A percentile compares a stretch with the other conserved stretches of the same genome.
Evolutionary conservation across 1,284 basidiomycete genomes (phyloP).

Genomic region (Papiliotrema laurentii): DNA sequence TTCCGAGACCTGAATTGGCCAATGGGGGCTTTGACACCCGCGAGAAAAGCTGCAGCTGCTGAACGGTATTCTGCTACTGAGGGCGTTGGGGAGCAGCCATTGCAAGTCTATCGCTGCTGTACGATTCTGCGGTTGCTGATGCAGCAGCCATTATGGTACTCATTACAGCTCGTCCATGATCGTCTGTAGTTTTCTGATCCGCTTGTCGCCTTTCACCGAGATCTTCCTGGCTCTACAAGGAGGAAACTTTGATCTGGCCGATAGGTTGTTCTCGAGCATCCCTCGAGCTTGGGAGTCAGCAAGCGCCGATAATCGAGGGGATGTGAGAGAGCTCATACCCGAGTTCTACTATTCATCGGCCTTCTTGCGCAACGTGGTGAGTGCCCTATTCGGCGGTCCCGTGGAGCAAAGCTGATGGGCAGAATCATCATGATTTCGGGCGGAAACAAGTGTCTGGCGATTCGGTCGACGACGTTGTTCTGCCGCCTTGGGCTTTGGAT

Average conservation of each 20-base stretch:
- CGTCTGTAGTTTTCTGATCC: slow-evolving; percentile 89
- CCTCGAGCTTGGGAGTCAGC: slow-evolving; percentile 78
- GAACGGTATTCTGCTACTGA: slow-evolving; percentile 71
- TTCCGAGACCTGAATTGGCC: slow-evolving; percentile 73
- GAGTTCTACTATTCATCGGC: slow-evolving; percentile 69
- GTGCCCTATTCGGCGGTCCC: slow-evolving; percentile 55
- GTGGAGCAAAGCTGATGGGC: slow-evolving; percentile 55
- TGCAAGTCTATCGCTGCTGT: slow-evolving; percentile 43
- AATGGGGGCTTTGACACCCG: slow-evolving; percentile 83
- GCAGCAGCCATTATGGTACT: slow-evolving; percentile 68
- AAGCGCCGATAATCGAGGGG: slow-evolving; percentile 78
- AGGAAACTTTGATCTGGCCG: slow-evolving; percentile 94
- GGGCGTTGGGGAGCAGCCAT: slow-evolving; percentile 77
- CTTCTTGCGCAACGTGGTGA: slow-evolving; percentile 53
- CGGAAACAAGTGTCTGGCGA: slow-evolving; percentile 75
- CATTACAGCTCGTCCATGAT: slow-evolving; percentile 97
- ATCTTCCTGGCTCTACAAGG: slow-evolving; percentile 80
- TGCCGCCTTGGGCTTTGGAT: slow-evolving; percentile 85
- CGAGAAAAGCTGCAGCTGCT: slow-evolving; percentile 65
- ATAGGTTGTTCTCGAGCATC: slow-evolving; percentile 82
- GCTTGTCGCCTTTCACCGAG: slow-evolving; percentile 81
- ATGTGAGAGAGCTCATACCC: slow-evolving; percentile 90
- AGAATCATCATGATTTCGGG: slow-evolving; percentile 74
- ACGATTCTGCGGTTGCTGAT: background rate
- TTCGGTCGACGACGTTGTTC: slow-evolving; percentile 76